phyloP scores from a whole-genome alignment of 2,329 filamentous ascomycete genomes.

The Mycogone perniciosa region DNA sequence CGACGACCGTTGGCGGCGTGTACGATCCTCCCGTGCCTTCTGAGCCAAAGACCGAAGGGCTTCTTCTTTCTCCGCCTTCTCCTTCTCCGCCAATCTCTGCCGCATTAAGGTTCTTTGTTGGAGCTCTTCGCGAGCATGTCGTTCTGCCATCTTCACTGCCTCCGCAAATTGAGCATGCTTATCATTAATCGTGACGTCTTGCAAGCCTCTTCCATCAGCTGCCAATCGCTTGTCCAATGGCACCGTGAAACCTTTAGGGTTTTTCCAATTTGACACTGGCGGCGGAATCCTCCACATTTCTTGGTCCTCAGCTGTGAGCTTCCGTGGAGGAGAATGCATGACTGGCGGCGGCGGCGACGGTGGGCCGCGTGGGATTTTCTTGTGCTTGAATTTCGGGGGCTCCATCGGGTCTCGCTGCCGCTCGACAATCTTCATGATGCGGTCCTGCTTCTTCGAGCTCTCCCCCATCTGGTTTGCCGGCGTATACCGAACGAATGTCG shows the following conservation, averaged over 20 bases:
- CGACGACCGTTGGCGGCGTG: constrained; percentile 26
- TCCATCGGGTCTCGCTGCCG: constrained; percentile 92
- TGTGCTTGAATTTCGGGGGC: constrained; percentile 97
- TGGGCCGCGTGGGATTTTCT: constrained; percentile 91
- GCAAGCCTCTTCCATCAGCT: constrained; percentile 82
- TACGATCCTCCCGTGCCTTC: constrained; percentile 80
- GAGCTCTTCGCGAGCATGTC: constrained; percentile 92
- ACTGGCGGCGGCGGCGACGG: constrained; percentile 89
- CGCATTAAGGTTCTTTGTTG: constrained; percentile 91
- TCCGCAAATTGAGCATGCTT: constrained; percentile 97
- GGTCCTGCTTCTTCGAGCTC: constrained; percentile 77
- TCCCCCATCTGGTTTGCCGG: constrained; percentile 95
- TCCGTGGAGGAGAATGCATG: constrained; percentile 90
- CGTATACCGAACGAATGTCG: constrained; percentile 92
- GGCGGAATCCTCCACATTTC: constrained; percentile 88
- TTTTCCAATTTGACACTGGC: constrained; percentile 97
- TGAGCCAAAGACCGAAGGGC: constrained; percentile 81
- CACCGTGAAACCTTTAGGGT: constrained; percentile 95
- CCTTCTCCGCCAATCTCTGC: constrained; percentile 91
- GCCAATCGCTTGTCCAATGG: constrained; percentile 92
- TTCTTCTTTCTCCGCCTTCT: constrained; percentile 91
- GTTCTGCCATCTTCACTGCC: constrained; percentile 86
- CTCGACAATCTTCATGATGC: constrained; percentile 98
- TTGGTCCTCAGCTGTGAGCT: constrained; percentile 93
- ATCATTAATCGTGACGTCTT: constrained; percentile 95